These are phyloP conservation scores for Yarrowia yakushimensis DNA, from an alignment of 805 yeast species.

Conservation along the genomic window DNA sequence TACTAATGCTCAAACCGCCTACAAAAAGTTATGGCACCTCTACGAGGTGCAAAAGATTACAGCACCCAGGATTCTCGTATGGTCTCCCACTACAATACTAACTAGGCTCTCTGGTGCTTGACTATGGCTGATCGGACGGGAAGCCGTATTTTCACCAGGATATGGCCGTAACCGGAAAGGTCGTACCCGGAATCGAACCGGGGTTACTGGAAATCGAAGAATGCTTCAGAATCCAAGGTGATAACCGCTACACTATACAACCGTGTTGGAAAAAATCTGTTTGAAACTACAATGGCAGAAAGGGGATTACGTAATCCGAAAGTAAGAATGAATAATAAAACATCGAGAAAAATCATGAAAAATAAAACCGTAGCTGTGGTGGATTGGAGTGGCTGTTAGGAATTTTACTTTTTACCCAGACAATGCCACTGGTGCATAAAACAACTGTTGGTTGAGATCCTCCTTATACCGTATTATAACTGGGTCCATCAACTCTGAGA, in stretches of 20 bases:
- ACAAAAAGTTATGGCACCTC: background rate
- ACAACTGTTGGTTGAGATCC: too few species aligned
- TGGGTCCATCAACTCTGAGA: too few species aligned
- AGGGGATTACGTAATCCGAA: too few species aligned
- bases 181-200: conserved; percentile 26
- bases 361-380: too few species aligned
- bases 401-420: too few species aligned
- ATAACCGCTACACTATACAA: conserved; percentile 25
- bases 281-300: too few species aligned
- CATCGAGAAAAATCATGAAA: too few species aligned
- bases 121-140: conserved; percentile 26
- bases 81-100: conserved; percentile 25
- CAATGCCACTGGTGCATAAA: too few species aligned
- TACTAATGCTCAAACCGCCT: too few species aligned
- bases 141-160: conserved; percentile 25
- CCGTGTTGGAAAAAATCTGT: background rate
- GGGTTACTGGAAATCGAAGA: conserved; percentile 23
- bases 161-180: conserved; percentile 21
- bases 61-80: conserved; percentile 25
- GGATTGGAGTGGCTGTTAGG: too few species aligned
- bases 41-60: background rate
- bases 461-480: too few species aligned
- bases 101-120: conserved; percentile 26
- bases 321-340: too few species aligned
- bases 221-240: conserved; percentile 23